Evolutionary conservation across 1,284 basidiomycete genomes (phyloP), one percentile per base, ranked within the genome.

Genomic region (Marasmius oreades): DNA sequence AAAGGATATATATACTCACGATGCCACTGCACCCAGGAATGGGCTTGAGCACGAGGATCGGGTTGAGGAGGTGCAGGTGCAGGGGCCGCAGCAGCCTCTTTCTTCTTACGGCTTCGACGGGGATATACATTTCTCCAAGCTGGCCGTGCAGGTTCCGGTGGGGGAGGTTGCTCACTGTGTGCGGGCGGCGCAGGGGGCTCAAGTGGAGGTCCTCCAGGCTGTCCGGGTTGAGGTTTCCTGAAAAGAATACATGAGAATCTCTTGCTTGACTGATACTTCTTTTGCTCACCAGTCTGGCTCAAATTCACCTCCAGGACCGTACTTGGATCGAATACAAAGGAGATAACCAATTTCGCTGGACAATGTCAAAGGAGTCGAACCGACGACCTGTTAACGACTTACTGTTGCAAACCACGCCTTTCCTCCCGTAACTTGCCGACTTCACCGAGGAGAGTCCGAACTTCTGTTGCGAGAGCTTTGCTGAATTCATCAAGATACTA

Each of bases 401-500:
- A 91, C 88, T 84, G 81, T 72, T 90, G 85, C 28, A 90, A 73
- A 28, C 77, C 79, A 34, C 87, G 80, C 63, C 83, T 78, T 66
- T 91, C 85, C 67, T 90, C 86, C 22, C 87, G 82, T 43, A 92
- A 71, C 62, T 85, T 88, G 37, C 88, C 87, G 24, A 91, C 89
- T 72, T 92, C 89, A 34, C 77, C 80, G 7, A 92, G 77, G 10
- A 92, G 76, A 75, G 88, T 85, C 26, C 87, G 81, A 5, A 91
- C 88, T 70, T 92, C 89, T n/a, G 78, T 76, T 5, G 90, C 87
- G 45, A 91, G 70, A 1, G 88, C 85, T 66, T 84, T 88, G 68
- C 87, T 90, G 70, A 92, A 92, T 55, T 91, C 88, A 60, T 90
- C 87, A 18, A 91, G 76, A 65, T 90, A 90, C 84, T 85, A 52